Base-by-base conservation (phyloP, 2,329 filamentous ascomycete species). In the Aureobasidium melanogenum region DNA sequence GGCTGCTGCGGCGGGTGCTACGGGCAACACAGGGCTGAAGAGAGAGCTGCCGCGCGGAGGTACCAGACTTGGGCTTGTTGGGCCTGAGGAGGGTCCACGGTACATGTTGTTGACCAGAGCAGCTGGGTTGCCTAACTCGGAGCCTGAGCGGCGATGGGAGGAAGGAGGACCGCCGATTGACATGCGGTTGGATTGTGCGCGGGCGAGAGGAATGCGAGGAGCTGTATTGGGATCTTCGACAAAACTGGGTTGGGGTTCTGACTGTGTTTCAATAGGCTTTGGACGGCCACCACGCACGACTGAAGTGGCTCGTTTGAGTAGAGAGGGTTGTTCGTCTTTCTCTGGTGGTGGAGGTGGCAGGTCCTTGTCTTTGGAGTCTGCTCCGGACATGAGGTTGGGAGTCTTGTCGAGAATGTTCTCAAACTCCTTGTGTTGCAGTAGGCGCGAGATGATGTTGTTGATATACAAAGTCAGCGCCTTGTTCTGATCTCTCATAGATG, bases 391-490 rank as follows among this genome's bases (percentile, higher is more conserved):
- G 65, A 79, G 77, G 61, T 87, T 84, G 56, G 84, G 84, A 9
- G 88, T 89, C 73, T 90, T 88, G 72, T 96, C 91, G 43, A 97
- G 81, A 63, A 97, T 96, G 64, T 90, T 86, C 76, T 99, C 93
- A 67, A 96, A 97, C 67, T 96, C 92, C 70, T 96, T 89, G 75
- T 97, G 89, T 71, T 96, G 89, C 64, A 99, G 82, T 47, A 99
- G 84, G 61, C 94, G 88, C 73, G 94, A 94, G 72, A 99, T 96
- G 73, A 99, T 97, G 78, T 94, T 96, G 83, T 97, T 96, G 79
- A 99, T 97, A 78, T 99, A 99, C 66, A 97, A 80, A 26, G 91
- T 96, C 68, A 99, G 80, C 32, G 94, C 94, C 79, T 97, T 97
- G 80, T 99, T 97, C 78, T 96, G 88, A 72, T 96, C 93, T 76